Evolutionary conservation across 176 grass and related monocot species (phyloP), one percentile per base, ranked within the genome.

Genomic region (Ampelocalamus luodianensis): DNA sequence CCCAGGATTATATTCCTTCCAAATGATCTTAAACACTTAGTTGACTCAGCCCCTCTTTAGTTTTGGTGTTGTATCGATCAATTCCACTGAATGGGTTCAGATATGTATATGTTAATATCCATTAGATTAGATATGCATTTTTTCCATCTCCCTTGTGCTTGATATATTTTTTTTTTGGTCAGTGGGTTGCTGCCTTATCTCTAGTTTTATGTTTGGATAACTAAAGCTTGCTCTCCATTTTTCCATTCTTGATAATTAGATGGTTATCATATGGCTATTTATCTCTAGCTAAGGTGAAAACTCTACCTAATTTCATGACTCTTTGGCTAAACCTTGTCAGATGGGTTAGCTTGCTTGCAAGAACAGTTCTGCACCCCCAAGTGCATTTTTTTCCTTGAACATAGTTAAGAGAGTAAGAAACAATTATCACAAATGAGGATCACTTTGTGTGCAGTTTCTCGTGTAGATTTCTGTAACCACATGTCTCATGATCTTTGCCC

Each of bases 351-450:
- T 82, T 66, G 3, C 79, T 55, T 42, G 15, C 74, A 56, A 65
- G 6, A 71, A 56, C 56, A 78, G 44, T 71, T 77, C 13, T 82
- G 72, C 46, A 26, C 36, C 22, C 6, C 16, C 32, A 34, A 54
- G 4, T 82, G 13, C 56, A 82, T 76, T 73, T 66, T 20, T 69
- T 54, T 37, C 65, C 58, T 77, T 56, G 14, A 66, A 78, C 38
- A 58, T 79, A 66, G 15, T 53, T 59, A 50, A 83, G 46, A 77
- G 5, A 26, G 12, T 78, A 72, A 32, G 62, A 64, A 86, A 82
- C 22, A 87, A 26, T 43, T 56, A 40, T 49, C 39, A 65, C 38
- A 72, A 32, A 72, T 65, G 27, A 66, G 12, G 9, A 72, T 71
- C 65, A 72, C 20, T 73, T 73, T 10, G 18, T n/a, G 40, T 46